Evolutionary conservation across 2,329 filamentous ascomycete species (phyloP), one percentile per base, ranked within the genome.

Genomic region (Aspergillus candidus): DNA sequence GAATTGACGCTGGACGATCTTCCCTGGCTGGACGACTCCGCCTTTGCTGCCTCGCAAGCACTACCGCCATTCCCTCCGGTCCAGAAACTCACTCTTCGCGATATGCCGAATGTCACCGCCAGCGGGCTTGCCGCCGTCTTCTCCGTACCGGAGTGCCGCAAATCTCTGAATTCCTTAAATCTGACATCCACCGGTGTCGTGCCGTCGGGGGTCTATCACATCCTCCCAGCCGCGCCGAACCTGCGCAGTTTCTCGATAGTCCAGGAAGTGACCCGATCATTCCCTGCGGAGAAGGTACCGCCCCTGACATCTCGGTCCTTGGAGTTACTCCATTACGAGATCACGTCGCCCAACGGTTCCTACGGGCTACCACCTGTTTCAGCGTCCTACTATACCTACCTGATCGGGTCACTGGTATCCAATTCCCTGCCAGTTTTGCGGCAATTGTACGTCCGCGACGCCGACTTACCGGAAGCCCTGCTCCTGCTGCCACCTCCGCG

Each of bases 391-490:
- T 94, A 96, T 66, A 79, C 80, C 48, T 95, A 95, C 66, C 79
- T 97, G 14, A 83, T 88, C 18, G 79, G 79, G n/a, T 94, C 88
- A 0, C 78, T 97, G 29, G 79, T 93, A 48, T 78, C 81, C 12
- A 84, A 84, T 49, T 78, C 80, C 6, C 75, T 97, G 6, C 88
- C 89, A 1, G 78, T 77, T 31, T 75, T 97, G 7, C 76, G 76
- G 31, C 79, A 83, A 15, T 77, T 97, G 6, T 96, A 94, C 62
- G 91, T 96, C 13, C 84, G 88, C 40, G 89, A 96, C 57, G 79
- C 84, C 18, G 75, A 79, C 39, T 95, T 97, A 61, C 83, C 89
- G 2, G 88, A 94, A 54, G 77, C 83, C 10, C 78, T 96, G 5
- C 76, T 89, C 11, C 74, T 91, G 6, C 78, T 82, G 1, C 85